Evolutionary conservation across 148 eudicot genomes (phyloP).

Genomic region (Hydrangea macrophylla): DNA sequence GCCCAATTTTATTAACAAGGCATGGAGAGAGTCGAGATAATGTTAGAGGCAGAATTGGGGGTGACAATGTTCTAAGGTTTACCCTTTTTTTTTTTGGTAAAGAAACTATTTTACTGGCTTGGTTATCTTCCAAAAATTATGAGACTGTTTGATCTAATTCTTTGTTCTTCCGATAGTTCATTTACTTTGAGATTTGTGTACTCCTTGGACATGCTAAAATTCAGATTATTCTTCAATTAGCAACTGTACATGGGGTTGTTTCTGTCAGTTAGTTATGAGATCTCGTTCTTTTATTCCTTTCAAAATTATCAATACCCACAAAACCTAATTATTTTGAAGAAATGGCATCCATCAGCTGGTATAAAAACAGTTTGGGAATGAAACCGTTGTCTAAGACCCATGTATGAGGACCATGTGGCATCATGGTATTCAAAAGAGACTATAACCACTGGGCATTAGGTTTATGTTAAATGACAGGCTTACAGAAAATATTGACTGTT

Average conservation of each 20-base stretch:
- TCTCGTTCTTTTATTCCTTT: no score
- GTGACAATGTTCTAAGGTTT: slow-evolving; percentile 81
- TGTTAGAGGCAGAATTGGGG: slow-evolving; percentile 93
- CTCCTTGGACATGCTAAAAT: slow-evolving; percentile 1
- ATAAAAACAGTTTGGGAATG: neutral
- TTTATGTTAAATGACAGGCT: neutral
- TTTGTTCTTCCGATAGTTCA: neutral
- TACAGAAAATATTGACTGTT: neutral
- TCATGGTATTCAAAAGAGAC: neutral
- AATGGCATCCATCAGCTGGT: neutral
- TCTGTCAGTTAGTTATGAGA: neutral
- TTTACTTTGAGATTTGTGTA: neutral
- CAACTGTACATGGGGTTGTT: neutral
- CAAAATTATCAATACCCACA: neutral
- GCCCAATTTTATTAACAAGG: slow-evolving; percentile 94
- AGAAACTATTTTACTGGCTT: neutral
- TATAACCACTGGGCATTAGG: neutral
- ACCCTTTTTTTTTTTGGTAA: neutral
- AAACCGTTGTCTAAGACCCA: neutral
- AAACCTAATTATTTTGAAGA: no score
- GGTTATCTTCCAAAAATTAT: slow-evolving; percentile 3
- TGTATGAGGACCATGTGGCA: neutral
- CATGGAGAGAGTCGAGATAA: slow-evolving; percentile 94
- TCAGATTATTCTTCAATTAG: neutral
- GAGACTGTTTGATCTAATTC: neutral